A percentile compares a stretch with the other conserved stretches of the same genome.
phyloP scores from a whole-genome alignment of 2,329 filamentous ascomycete genomes.

The Hypoxylon sp. region DNA sequence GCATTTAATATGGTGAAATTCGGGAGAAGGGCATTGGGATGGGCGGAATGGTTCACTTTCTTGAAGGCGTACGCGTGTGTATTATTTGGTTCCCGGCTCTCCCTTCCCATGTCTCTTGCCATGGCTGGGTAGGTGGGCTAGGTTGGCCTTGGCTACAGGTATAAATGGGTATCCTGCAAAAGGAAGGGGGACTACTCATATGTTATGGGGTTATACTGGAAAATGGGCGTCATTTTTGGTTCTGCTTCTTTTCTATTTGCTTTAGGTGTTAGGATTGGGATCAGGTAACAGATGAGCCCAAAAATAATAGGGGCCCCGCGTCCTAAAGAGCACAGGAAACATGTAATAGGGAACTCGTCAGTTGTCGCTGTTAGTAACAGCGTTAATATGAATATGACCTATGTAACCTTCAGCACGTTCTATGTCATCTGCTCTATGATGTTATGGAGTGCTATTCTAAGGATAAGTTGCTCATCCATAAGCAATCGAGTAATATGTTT shows the following conservation, averaged over 20 bases:
- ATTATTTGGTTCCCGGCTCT: neutral
- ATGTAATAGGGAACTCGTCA: neutral
- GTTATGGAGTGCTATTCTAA: neutral
- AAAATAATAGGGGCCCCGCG: neutral
- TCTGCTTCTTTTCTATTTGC: neutral
- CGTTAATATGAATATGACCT: neutral
- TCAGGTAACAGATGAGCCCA: neutral
- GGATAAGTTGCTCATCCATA: neutral
- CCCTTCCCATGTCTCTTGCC: neutral
- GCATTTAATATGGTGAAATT: neutral
- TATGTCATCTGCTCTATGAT: neutral
- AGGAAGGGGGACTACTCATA: neutral
- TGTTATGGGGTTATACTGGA: neutral
- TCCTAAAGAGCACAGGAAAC: neutral
- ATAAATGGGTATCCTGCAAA: constrained; percentile 1
- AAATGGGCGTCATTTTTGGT: neutral
- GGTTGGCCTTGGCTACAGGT: neutral
- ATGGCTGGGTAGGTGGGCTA: neutral
- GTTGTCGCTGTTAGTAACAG: neutral
- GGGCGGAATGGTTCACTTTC: neutral
- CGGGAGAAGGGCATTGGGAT: neutral
- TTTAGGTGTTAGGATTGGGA: neutral
- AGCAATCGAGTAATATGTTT: neutral
- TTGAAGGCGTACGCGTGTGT: neutral
- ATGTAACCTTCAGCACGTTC: neutral